These are phyloP conservation scores for Ogataea trehalophila DNA, from an alignment of 805 yeast genomes.

Conservation along the genomic window DNA sequence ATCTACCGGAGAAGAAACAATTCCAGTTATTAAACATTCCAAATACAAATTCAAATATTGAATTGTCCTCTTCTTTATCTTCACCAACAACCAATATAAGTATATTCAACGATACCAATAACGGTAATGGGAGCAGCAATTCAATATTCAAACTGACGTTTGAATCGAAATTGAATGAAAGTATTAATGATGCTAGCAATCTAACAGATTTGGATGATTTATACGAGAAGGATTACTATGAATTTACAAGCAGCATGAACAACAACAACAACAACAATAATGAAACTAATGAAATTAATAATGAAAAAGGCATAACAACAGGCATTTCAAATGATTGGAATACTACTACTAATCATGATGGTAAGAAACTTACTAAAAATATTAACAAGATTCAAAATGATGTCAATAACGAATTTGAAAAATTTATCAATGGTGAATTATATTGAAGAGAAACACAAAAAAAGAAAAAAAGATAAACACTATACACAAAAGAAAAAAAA, in stretches of 20 bases:
- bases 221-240: constrained; percentile 16
- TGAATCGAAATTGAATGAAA: not conserved
- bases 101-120: not conserved
- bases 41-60: too few species aligned
- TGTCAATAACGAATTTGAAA: constrained; percentile 28
- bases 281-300: too few species aligned
- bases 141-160: too few species aligned
- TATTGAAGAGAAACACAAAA: too few species aligned
- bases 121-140: too few species aligned
- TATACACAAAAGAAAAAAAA: too few species aligned
- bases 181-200: not conserved
- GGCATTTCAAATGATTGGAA: too few species aligned
- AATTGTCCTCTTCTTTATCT: not conserved
- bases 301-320: too few species aligned
- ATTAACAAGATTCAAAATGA: constrained; percentile 1
- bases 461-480: too few species aligned
- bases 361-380: too few species aligned
- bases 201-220: not conserved
- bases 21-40: constrained; percentile 1
- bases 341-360: too few species aligned
- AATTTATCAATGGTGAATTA: constrained; percentile 23
- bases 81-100: not conserved
- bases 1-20: not conserved
- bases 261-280: too few species aligned
- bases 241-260: constrained; percentile 6